Evolutionary conservation across 495 filamentous ascomycete genomes (phyloP), one percentile per base, ranked within the genome.

Genomic region (Oleoguttula mirabilis): DNA sequence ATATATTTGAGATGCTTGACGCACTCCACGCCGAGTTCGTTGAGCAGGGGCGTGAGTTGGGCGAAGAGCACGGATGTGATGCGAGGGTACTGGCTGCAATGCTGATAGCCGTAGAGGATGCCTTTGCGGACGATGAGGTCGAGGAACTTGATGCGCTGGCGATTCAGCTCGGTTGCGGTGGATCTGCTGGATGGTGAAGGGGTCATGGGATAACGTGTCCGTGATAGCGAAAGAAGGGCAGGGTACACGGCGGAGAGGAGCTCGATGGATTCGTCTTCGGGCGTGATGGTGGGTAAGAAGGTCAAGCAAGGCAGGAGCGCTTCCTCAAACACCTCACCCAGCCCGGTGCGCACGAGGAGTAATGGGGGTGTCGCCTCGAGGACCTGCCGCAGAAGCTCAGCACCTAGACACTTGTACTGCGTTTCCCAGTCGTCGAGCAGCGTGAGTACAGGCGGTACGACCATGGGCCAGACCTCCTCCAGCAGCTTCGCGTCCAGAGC

Each of bases 371-470:
- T 60, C 12, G 24, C 39, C 11, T 53, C 20, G 17, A 94, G 71
- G 32, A 95, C 73, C 0, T 61, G 43, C 4, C 55, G 55, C 1
- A 90, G 61, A 3, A 87, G 60, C 2, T 54, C 48, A 25, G 84
- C 79, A 10, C 80, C 86, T 5, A 60, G 65, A 1, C 63, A 55
- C 42, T 83, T 80, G 52, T 76, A 63, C 0, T 58, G 31, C 1
- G 71, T 60, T 32, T 68, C 62, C 11, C 66, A 55, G 55, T 88
- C 81, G 57, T 96, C 90, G 38, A 84, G 67, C 1, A 96, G 66
- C 3, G 79, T 74, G 2, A 98, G 70, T 0, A 94, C 65, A 1
- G 84, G 81, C 1, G 90, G 90, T n/a, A 88, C 69, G 31, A 83
- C 72, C n/a, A 92, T 71, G 0, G 74, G 76, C 76, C 87, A 94